These are phyloP conservation scores for Talaromyces atroroseus DNA, from an alignment of 2,329 filamentous ascomycete species.

Conservation along the genomic window DNA sequence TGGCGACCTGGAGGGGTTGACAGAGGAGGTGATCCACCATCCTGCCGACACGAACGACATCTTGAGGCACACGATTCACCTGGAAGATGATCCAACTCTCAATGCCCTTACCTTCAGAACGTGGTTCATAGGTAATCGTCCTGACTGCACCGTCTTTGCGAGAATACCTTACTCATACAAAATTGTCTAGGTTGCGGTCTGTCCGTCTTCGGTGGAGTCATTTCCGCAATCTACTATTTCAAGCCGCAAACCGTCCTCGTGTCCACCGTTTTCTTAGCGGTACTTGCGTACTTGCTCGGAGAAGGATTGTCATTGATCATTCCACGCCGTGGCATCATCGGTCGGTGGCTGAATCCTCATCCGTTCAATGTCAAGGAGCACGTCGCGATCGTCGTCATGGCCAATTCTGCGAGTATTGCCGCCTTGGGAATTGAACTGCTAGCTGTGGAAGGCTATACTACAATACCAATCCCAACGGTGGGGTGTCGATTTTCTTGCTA, in stretches of 20 bases:
- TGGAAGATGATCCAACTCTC: background rate
- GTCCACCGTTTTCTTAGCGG: background rate
- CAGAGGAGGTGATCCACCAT: background rate
- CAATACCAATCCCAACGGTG: constrained; percentile 44
- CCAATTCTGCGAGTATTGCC: constrained; percentile 4
- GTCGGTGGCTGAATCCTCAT: constrained; percentile 22
- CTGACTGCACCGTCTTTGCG: background rate
- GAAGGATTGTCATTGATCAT: background rate
- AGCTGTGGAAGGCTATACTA: background rate
- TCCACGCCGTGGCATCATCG: background rate
- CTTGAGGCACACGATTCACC: background rate
- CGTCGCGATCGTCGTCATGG: constrained; percentile 14
- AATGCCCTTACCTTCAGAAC: background rate
- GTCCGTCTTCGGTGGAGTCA: background rate
- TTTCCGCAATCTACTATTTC: background rate
- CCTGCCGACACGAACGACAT: background rate
- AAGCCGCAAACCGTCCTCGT: background rate
- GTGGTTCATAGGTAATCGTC: background rate
- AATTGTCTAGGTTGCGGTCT: background rate
- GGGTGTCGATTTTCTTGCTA: constrained; percentile 26
- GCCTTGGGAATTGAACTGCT: background rate
- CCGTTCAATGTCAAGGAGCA: constrained; percentile 27
- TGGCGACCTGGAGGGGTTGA: too few relatives aligned
- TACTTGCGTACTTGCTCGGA: background rate
- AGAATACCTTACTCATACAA: background rate